These are phyloP conservation scores for Saccharomycopsis sp. DNA, from an alignment of 805 yeast genomes.

Conservation along the genomic window DNA sequence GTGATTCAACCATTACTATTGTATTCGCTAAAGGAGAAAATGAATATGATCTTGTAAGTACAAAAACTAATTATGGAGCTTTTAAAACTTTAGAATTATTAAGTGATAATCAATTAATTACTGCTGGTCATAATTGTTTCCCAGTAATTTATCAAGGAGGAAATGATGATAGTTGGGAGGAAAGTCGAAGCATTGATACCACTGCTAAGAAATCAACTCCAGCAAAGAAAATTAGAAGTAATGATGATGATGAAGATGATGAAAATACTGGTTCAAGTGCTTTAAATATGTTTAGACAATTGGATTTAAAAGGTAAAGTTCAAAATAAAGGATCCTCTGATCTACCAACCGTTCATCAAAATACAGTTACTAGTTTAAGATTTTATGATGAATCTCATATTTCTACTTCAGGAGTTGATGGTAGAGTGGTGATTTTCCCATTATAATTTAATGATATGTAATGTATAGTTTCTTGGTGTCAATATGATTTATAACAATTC, in stretches of 20 bases:
- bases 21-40: constrained; percentile 63
- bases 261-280: constrained; percentile 59
- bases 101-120: constrained; percentile 56
- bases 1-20: constrained; percentile 75
- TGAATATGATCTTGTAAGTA: constrained; percentile 45
- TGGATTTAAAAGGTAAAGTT: constrained; percentile 87
- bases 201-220: constrained; percentile 23
- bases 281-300: constrained; percentile 86
- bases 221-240: constrained; percentile 22
- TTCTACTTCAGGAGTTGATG: constrained; percentile 84
- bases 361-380: constrained; percentile 66
- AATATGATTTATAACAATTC: no score
- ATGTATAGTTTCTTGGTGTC: no score
- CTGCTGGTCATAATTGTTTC: constrained; percentile 89
- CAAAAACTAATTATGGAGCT: constrained; percentile 66
- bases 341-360: constrained; percentile 78
- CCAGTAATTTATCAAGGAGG: constrained; percentile 86
- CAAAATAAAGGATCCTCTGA: constrained; percentile 33
- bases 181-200: constrained; percentile 50
- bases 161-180: constrained; percentile 51
- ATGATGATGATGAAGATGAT: constrained; percentile 42
- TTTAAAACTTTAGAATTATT: constrained; percentile 68
- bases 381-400: constrained; percentile 39
- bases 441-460: not conserved
- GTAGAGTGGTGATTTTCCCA: constrained; percentile 74